Evolutionary conservation across 2,329 filamentous ascomycete species (phyloP), one percentile per base, ranked within the genome.

Genomic region (Chrysoporthe austroafricana): DNA sequence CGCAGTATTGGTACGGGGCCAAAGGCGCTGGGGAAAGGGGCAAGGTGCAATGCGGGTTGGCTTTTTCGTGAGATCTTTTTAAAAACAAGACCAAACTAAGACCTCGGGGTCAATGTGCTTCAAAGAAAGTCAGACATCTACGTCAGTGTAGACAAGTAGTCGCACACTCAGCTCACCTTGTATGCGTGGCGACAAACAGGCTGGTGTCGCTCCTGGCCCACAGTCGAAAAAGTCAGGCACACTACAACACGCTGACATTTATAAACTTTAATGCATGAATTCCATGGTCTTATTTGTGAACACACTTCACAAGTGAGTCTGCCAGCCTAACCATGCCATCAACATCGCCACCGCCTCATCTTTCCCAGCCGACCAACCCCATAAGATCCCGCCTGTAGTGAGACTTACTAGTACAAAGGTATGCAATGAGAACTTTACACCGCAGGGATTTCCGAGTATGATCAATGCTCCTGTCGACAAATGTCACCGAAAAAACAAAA

Each of bases 71-170:
- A 62, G 39, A 64, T 36, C n/a, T 61, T 67, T 54, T 32, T 44
- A 9, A 14, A 42, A 42, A 4, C 5, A 39, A 60, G 39, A 60
- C n/a, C 34, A 56, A 59, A 56, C 9, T 26, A 63, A 65, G 68
- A 66, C 62, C 68, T 70, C 62, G 50, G 48, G 68, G 68, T 68
- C 68, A 62, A 44, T 44, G 59, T 26, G 44, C 21, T 16, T 44
- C 14, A 2, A 32, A 60, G 11, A 42, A 44, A 16, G 13, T 26
- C 54, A 58, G 56, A 42, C n/a, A 34, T 57, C 3, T 42, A 14
- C 9, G 14, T 54, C 16, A 4, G 34, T n/a, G 34, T 21, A 42
- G 56, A 43, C 11, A 14, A 60, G 1, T 14, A 16, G 0, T 6
- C 7, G 16, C n/a, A 11, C 34, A 18, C 3, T 34, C 56, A 11